phyloP scores from a whole-genome alignment of 1,139 yeast species.

The Hyphopichia burtonii region DNA sequence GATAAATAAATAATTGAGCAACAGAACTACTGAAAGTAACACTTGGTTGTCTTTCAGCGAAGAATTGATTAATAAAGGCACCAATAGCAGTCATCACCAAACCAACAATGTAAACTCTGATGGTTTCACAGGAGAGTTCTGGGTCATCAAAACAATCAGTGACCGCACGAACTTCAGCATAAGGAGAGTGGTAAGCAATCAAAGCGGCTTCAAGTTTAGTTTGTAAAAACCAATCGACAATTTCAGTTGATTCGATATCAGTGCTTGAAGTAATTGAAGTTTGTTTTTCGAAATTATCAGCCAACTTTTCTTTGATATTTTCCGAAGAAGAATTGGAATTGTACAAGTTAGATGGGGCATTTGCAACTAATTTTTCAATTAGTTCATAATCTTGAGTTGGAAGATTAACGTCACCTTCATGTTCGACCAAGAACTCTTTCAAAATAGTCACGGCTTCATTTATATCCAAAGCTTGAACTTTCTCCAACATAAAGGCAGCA shows the following conservation, averaged over 20 bases:
- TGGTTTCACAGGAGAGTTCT: constrained; percentile 48
- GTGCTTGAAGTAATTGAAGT: not conserved
- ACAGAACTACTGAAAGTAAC: constrained; percentile 14
- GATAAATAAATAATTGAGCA: constrained; percentile 25
- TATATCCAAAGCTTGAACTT: constrained; percentile 19
- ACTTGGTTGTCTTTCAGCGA: constrained; percentile 9
- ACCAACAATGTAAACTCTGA: constrained; percentile 53
- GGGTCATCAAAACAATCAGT: constrained; percentile 55
- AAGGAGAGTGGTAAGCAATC: constrained; percentile 55
- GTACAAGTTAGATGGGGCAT: not conserved
- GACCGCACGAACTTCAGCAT: constrained; percentile 63
- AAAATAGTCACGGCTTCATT: constrained; percentile 23
- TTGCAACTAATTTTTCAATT: constrained; percentile 15
- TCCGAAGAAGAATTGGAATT: not conserved
- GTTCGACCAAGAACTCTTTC: constrained; percentile 16
- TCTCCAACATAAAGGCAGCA: constrained; percentile 30
- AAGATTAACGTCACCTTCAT: constrained; percentile 20
- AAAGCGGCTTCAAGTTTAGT: constrained; percentile 43
- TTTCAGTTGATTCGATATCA: not conserved
- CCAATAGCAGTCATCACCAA: constrained; percentile 46
- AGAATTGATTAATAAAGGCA: constrained; percentile 10
- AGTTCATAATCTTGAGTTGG: constrained; percentile 13
- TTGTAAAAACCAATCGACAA: constrained; percentile 26
- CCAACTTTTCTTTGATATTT: not conserved
- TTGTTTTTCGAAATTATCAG: not conserved